Percentiles rank a stretch among this genome's conserved stretches.
These are phyloP conservation scores for Leucocoprinus leucothites DNA, from an alignment of 768 basidiomycete genomes.

Conservation along the genomic window DNA sequence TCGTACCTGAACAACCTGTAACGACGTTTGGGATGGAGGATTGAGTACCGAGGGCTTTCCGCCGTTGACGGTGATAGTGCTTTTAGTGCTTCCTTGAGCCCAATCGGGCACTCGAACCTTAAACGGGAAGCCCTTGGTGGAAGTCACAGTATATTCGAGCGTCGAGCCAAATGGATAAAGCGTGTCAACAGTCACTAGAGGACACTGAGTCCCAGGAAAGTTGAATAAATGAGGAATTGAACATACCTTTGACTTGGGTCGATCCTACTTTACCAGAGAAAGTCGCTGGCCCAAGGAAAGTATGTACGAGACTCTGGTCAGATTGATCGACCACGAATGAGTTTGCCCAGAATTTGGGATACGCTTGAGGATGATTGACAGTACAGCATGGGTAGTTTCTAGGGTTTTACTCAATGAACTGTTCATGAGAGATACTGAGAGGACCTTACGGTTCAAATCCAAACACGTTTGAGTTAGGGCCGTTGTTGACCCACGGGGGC, in stretches of 20 bases:
- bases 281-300: slow-evolving; percentile 35
- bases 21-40: slow-evolving; percentile 24
- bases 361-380: slow-evolving; percentile 38
- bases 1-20: slow-evolving; percentile 30
- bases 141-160: slow-evolving; percentile 32
- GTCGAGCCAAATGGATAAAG: slow-evolving; percentile 38
- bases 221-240: neutral
- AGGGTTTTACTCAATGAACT: neutral
- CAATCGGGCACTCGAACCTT: slow-evolving; percentile 36
- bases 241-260: slow-evolving; percentile 33
- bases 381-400: slow-evolving; percentile 44
- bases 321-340: slow-evolving; percentile 31
- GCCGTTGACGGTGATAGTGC: slow-evolving; percentile 31
- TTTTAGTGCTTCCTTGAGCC: slow-evolving; percentile 30
- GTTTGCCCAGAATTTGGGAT: slow-evolving; percentile 42
- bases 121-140: slow-evolving; percentile 29
- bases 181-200: slow-evolving; percentile 31
- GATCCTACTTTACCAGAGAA: slow-evolving; percentile 31
- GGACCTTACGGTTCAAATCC: slow-evolving; percentile 38
- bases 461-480: slow-evolving; percentile 37
- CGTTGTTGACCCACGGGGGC: slow-evolving; percentile 34
- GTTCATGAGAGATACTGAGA: neutral
- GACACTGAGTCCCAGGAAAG: neutral
- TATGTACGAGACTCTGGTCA: slow-evolving; percentile 29
- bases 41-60: slow-evolving; percentile 19